These are phyloP conservation scores for Amaranthus tricolor DNA, from an alignment of 179 eudicot species.

Conservation along the genomic window DNA sequence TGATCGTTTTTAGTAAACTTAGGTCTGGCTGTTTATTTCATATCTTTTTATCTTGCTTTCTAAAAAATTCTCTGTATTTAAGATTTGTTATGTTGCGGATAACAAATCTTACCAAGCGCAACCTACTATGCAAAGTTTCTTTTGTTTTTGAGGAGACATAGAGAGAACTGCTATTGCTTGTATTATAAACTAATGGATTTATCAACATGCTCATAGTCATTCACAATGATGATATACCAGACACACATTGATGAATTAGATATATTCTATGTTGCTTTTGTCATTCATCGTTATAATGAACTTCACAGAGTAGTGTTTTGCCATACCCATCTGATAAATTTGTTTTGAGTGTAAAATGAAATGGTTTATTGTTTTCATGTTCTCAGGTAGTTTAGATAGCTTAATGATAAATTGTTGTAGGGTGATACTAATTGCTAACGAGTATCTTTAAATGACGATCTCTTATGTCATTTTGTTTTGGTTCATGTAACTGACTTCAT, in stretches of 20 bases:
- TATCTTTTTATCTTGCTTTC: background rate
- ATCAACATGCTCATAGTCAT: background rate
- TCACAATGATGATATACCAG: background rate
- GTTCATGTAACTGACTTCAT: no score
- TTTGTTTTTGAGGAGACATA: background rate
- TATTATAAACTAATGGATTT: background rate
- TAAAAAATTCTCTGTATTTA: background rate
- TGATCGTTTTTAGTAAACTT: no score
- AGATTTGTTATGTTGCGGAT: background rate
- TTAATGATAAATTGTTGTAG: background rate
- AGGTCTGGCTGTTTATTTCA: background rate
- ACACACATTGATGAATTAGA: background rate
- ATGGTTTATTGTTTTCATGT: background rate
- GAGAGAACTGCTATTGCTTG: background rate
- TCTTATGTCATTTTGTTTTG: no score
- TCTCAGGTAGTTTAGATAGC: background rate
- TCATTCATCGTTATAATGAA: background rate
- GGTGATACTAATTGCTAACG: no score
- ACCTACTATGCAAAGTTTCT: background rate
- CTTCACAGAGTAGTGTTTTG: background rate
- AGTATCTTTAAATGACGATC: no score
- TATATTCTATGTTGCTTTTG: background rate
- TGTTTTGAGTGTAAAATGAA: background rate
- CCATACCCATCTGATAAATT: background rate
- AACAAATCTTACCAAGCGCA: background rate